Evolutionary conservation across 139 green algal species (phyloP).

Genomic region (Chlorella sp.): DNA sequence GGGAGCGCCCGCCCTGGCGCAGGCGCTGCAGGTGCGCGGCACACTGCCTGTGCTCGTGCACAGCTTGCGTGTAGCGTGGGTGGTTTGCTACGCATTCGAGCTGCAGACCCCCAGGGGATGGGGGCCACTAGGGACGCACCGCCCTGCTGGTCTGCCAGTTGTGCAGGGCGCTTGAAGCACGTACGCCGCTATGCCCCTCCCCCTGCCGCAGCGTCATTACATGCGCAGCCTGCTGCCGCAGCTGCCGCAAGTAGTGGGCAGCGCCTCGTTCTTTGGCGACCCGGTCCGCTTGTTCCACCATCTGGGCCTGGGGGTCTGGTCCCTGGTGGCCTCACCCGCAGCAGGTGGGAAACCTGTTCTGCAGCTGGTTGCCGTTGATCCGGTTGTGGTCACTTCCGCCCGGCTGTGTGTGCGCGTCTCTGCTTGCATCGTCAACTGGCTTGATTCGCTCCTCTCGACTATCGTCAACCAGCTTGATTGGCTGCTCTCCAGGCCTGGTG

Average conservation of each 20-base stretch:
- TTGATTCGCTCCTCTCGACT: too few relatives aligned
- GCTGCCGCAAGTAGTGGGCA: constrained; percentile 67
- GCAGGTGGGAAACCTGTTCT: background rate
- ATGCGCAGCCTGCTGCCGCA: constrained; percentile 60
- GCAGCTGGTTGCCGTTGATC: too few relatives aligned
- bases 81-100: too few relatives aligned
- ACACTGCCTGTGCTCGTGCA: too few relatives aligned
- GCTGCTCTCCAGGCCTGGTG: constrained; percentile 38
- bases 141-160: background rate
- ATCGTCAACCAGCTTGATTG: too few relatives aligned
- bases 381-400: too few relatives aligned
- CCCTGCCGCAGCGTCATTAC: constrained; percentile 63
- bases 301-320: constrained; percentile 58
- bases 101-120: too few relatives aligned
- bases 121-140: too few relatives aligned
- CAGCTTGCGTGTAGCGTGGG: too few relatives aligned
- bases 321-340: constrained; percentile 53
- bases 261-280: constrained; percentile 57
- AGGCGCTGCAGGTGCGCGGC: constrained; percentile 47
- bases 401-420: too few relatives aligned
- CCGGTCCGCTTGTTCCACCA: constrained; percentile 60
- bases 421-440: too few relatives aligned
- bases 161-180: too few relatives aligned
- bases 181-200: background rate
- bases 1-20: constrained; percentile 54